Evolutionary conservation across 306 rosid species (phyloP).

Genomic region (Cicer cuneatum): DNA sequence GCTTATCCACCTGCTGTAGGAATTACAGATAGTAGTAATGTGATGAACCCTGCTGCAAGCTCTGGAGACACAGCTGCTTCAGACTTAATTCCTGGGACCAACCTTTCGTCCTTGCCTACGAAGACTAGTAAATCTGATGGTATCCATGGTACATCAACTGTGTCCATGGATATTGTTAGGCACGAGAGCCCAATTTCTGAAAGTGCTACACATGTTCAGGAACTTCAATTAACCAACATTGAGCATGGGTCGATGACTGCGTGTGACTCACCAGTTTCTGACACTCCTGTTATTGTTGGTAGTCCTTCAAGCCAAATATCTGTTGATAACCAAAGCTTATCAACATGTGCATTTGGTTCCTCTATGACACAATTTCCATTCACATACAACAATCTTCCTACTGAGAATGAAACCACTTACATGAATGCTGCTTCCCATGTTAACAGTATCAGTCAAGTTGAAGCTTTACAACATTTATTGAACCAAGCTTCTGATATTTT

Average conservation of each 20-base stretch:
- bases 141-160: constrained; percentile 55
- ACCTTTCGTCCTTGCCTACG: constrained; percentile 51
- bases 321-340: constrained; percentile 50
- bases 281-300: constrained; percentile 49
- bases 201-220: constrained; percentile 44
- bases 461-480: constrained; percentile 47
- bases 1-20: constrained; percentile 42
- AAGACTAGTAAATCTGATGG: constrained; percentile 56
- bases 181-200: constrained; percentile 35
- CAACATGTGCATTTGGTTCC: constrained; percentile 56
- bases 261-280: constrained; percentile 53
- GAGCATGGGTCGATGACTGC: constrained; percentile 53
- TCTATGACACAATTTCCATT: constrained; percentile 63
- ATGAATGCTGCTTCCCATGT: constrained; percentile 47
- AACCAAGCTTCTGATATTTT: constrained; percentile 57
- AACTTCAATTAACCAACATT: constrained; percentile 53
- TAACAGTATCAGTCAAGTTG: constrained; percentile 39
- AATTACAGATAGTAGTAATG: constrained; percentile 51
- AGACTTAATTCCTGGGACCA: constrained; percentile 38
- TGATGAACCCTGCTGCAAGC: constrained; percentile 39
- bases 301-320: constrained; percentile 57
- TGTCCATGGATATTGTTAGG: background rate
- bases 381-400: constrained; percentile 53
- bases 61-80: constrained; percentile 44
- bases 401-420: constrained; percentile 54